These are phyloP conservation scores for Amanita subjunquillea DNA, from an alignment of 768 basidiomycete species.

Conservation along the genomic window DNA sequence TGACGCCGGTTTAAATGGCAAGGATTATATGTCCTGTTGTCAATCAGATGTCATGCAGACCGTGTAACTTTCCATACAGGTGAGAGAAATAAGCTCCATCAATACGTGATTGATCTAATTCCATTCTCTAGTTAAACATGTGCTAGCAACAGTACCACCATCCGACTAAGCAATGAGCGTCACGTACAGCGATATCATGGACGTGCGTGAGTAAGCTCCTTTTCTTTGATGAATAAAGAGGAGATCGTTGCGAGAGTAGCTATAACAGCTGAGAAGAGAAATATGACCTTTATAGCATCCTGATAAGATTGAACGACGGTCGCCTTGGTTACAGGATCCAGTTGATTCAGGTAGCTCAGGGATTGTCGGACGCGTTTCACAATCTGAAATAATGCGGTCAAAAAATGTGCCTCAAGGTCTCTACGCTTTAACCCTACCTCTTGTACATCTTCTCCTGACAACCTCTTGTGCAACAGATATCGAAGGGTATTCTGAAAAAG, in stretches of 20 bases:
- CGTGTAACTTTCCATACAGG: too few relatives aligned
- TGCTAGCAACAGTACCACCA: too few relatives aligned
- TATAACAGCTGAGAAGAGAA: constrained; percentile 36
- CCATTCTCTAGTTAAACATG: too few relatives aligned
- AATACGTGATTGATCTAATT: too few relatives aligned
- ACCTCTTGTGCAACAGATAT: constrained; percentile 25
- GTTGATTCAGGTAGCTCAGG: constrained; percentile 32
- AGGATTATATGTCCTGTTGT: too few relatives aligned
- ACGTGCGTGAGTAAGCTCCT: constrained; percentile 17
- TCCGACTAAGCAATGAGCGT: too few relatives aligned
- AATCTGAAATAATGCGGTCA: constrained; percentile 23
- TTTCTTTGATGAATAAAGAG: constrained; percentile 45
- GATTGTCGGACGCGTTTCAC: constrained; percentile 40
- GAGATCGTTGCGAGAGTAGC: constrained; percentile 30
- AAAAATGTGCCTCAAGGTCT: neutral
- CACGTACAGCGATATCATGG: neutral
- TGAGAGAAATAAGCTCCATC: too few relatives aligned
- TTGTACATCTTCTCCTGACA: constrained; percentile 38
- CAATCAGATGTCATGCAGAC: too few relatives aligned
- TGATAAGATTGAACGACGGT: constrained; percentile 32
- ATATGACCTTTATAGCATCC: constrained; percentile 34
- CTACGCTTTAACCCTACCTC: constrained; percentile 27
- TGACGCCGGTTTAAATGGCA: neutral
- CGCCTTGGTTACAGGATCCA: constrained; percentile 24
- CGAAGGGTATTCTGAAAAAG: constrained; percentile 44